Evolutionary conservation across 495 filamentous ascomycete genomes (phyloP), one percentile per base, ranked within the genome.

Genomic region (Thermothielavioides terrestris): DNA sequence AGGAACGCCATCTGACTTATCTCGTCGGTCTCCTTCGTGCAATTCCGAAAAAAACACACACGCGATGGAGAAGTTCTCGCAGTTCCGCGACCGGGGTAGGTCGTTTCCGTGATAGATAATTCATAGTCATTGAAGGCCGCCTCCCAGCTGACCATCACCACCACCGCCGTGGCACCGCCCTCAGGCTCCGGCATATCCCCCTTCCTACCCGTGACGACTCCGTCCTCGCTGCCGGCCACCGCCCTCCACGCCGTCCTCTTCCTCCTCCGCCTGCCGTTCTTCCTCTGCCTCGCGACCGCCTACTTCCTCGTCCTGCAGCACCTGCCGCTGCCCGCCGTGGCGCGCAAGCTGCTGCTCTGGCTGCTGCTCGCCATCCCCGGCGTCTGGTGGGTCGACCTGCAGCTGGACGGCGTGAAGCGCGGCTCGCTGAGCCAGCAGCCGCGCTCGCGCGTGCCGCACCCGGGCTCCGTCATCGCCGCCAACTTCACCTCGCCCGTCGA

Each of bases 351-450:
- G 14, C 75, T 83, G 32, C 63, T 97, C 25, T 97, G 94, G 91
- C 74, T 80, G 39, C 78, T 97, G 36, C 75, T 99, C 15, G 83
- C 80, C 26, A 83, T 89, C 20, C 86, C 89, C 0, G 90, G 90
- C 17, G 83, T 96, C 31, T 97, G 92, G 91, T 97, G 91, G 90
- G 84, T 95, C 42, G 92, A 97, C 67, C 74, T 99, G 1, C 90
- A 96, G 58, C 84, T 99, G 35, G 92, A 97, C 62, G 89, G 90
- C 26, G 92, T 99, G 30, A 84, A 84, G 67, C 89, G 88, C 72
- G 92, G 92, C 74, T 72, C 73, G 8, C 64, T 80, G 22, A 72
- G 69, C 23, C 69, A 72, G 53, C 80, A 86, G 62, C 73, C 84
- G 46, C 66, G 76, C 30, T 76, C 69, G 2, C 78, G 85, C 14